Evolutionary conservation across 2,329 filamentous ascomycete genomes (phyloP), one percentile per base, ranked within the genome.

Genomic region (Colletotrichum lindemuthianum): DNA sequence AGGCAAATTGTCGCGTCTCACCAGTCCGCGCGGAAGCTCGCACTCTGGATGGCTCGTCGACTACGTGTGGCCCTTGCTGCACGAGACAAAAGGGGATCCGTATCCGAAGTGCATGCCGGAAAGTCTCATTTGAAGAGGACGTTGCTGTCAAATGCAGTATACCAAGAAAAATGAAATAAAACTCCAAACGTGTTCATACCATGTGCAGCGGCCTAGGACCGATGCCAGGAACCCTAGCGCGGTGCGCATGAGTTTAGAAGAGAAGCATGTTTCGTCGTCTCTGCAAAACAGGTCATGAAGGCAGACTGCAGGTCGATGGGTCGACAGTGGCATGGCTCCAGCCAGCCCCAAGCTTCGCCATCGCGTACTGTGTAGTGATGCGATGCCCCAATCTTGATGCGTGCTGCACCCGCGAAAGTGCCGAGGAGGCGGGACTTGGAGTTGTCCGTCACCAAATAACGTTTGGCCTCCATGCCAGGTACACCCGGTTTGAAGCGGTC

Each of bases 391-490:
- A 12, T 11, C 15, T 32, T 16, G 41, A 32, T 34, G 34, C 36
- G 16, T 24, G 24, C 24, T 24, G 24, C 24, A 24, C 24, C 24
- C 24, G 32, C 36, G 8, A 11, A 13, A 41, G 16, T 33, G 8
- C 47, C 53, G 39, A 58, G 24, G 4, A 43, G 53, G 11, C 37
- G 50, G 57, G 45, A 51, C 13, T 54, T 64, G 56, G 39, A 54
- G 45, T 55, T 40, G 50, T 65, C 61, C 51, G 51, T 60, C 15
- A 40, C 61, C 7, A 56, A 51, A 61, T 56, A 51, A 51, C 45
- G 15, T 65, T 65, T 65, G 45, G 34, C 1, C 61, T 44, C 56
- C 57, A 61, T 37, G 58, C 61, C 61, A 56, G 61, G 61, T 37
- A 55, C 45, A 51, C 61, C 61, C 51, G 24, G 61, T 44, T 50